Base-by-base conservation (phyloP, 768 basidiomycete genomes). In the Tulasnella sp. region DNA sequence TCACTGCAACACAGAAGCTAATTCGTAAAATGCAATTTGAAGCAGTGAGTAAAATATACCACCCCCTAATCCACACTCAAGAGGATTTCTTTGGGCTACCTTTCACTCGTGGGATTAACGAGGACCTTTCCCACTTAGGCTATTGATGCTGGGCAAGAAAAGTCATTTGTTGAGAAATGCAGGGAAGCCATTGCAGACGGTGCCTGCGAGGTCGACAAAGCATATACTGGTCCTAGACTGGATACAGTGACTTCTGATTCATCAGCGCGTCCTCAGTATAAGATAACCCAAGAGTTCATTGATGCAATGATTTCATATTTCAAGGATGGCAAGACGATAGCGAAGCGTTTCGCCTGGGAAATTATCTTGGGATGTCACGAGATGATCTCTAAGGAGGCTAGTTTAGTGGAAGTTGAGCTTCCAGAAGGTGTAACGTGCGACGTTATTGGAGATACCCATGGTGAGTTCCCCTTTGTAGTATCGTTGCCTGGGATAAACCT, bases 401-500 rank as follows among this genome's bases (percentile, higher is more conserved):
- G 79, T 57, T 58, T 99, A 60, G 87, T 92, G 13, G 75, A 83
- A 45, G 72, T 92, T 20, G 66, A 73, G 44, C 65, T 99, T 20
- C 72, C 74, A 24, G 79, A 89, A 12, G 91, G 83, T 0, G 70
- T 80, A 48, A 90, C 81, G 0, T 79, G 83, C 62, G 91, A 98
- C 66, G 81, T 99, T 50, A 91, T 99, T 58, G 95, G 95, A 12
- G 93, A 98, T 65, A 87, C 91, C 10, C 91, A 95, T 65, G 90
- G 90, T 85, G 49, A 50, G 55, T 48, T 35, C 7, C 10, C 15
- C 9, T 13, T 45, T 22, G 33, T 16, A 3, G 4, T 22, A 8
- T 20, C 16, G 9, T 15, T n/a, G 31, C 20, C 8, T 25, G 7
- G 19, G 6, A n/a, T 46, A 15, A 31, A 2, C 15, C 31, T 3